Evolutionary conservation across 495 filamentous ascomycete genomes (phyloP), one percentile per base, ranked within the genome.

Genomic region (Aspergillus affinis): DNA sequence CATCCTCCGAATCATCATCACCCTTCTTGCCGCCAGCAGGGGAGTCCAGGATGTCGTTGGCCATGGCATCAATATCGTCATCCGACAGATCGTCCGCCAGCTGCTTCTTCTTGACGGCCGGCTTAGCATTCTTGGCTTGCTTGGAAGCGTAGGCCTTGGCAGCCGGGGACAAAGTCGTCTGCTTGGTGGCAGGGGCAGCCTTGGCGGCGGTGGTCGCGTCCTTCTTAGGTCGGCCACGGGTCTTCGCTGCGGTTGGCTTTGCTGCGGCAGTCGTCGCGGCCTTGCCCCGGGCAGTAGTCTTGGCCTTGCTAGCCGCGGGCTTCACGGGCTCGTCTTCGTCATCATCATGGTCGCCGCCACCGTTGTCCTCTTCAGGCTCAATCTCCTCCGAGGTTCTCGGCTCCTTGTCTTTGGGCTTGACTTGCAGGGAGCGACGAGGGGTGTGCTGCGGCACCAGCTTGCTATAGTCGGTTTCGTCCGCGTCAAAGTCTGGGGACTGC

Each of bases 391-490:
- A 85, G 4, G 86, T 59, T 68, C 85, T 80, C 26, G 81, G 81
- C 26, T 91, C 85, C 54, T 81, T 81, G 20, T 92, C 86, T 52
- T 81, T 81, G 2, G 82, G 74, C 61, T 79, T 86, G 23, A 85
- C 77, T 65, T 65, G 76, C 32, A 75, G 71, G 60, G 76, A 74
- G 79, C 86, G 75, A 78, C 82, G 77, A 23, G 68, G 83, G 55
- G 78, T 88, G 70, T 75, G 79, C 66, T 78, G 78, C 32, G 81
- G 83, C 54, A 91, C 84, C 36, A 97, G 82, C 72, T 86, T 88
- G 72, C 88, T 90, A 77, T 95, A 97, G 66, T 97, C 90, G 8
- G 92, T 97, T 65, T 93, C 89, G 62, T 90, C 88, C 2, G 85
- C 82, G 53, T 87, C 83, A 53, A 86, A 82, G 49, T 90, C 87